Base-by-base conservation (phyloP, 805 yeast genomes). In the Isabelozyma gotoi region DNA sequence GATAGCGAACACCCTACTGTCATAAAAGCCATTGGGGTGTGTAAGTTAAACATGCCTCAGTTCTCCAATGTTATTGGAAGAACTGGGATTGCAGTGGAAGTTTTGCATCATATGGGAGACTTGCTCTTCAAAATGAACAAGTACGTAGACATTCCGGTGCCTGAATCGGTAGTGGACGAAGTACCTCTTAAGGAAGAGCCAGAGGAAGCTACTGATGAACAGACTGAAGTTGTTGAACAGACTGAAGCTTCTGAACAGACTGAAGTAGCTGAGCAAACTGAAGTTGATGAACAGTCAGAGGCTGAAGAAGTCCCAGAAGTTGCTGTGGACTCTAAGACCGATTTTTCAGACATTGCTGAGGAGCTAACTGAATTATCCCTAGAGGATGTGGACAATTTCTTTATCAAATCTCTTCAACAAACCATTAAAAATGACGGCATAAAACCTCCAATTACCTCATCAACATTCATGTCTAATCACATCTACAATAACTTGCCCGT, bases 71-170 rank as follows among this genome's bases (percentile, higher is more conserved):
- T 80, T 1, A 63, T 75, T n/a, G 90, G 89, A 0, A 69, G 76
- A 12, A 74, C 75, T 12, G 99, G 98, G 10, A 80, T 85, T 21
- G 96, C 94, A 0, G 95, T 91, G 0, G 73, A 77, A 38, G 68
- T 89, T 4, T 52, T 81, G n/a, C 96, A 89, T 53, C 74, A 74
- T 24, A 60, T 77, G 14, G 84, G 79, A 3, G 99, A 92, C 59
- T 79, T 76, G 41, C 67, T 92, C 40, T 77, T 69, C 39, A 67
- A 67, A 29, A 54, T 78, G 47, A 79, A 79, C 38, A 79, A 80
- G 46, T 51, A 52, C 12, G 74, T 71, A n/a, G 74, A 65, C 37
- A 59, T 67, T 4, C 53, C 46, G 3, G 47, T 61, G 1, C 74
- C 76, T 1, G 52, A 49, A 16, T 51, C 38, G 19, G 51, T 63